Percentiles rank a stretch among this genome's conserved stretches.
These are phyloP conservation scores for Puccinellia tenuiflora DNA, from an alignment of 176 grass and related monocot genomes.

Conservation along the genomic window DNA sequence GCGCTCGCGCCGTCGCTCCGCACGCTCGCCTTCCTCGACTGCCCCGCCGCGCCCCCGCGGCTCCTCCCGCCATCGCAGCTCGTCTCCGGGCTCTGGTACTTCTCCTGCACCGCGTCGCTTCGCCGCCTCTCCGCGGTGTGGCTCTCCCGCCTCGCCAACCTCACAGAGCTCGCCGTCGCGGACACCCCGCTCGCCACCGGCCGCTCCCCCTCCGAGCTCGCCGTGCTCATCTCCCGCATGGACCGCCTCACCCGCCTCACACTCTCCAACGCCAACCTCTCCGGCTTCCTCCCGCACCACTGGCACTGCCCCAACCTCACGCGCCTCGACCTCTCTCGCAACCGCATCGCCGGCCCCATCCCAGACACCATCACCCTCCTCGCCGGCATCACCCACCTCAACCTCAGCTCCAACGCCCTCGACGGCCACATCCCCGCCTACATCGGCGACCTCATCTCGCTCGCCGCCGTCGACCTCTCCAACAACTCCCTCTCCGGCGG, in stretches of 20 bases:
- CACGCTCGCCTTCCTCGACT: conserved; percentile 45
- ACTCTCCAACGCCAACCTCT: conserved; percentile 71
- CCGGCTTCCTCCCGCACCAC: conserved; percentile 73
- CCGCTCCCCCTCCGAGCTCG: conserved; percentile 30
- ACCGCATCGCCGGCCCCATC: conserved; percentile 63
- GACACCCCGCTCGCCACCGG: conserved; percentile 47
- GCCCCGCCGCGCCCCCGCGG: conserved; percentile 54
- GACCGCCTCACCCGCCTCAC: conserved; percentile 42
- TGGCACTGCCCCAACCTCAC: conserved; percentile 82
- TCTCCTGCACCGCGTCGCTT: conserved; percentile 73
- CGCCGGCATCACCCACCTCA: conserved; percentile 48
- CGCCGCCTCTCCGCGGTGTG: conserved; percentile 51
- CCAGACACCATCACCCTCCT: conserved; percentile 68
- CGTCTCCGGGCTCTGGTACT: conserved; percentile 38
- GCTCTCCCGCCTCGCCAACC: conserved; percentile 72
- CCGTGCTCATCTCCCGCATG: conserved; percentile 80
- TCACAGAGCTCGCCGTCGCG: conserved; percentile 62
- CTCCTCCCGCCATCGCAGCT: conserved; percentile 50
- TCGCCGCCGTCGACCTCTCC: conserved; percentile 54
- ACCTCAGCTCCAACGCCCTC: conserved; percentile 85
- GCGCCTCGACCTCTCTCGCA: conserved; percentile 76
- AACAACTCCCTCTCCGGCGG: conserved; percentile 64
- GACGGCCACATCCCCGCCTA: conserved; percentile 55
- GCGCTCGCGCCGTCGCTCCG: conserved; percentile 59
- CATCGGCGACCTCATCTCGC: conserved; percentile 69